These are phyloP conservation scores for Takashimella koratensis DNA, from an alignment of 1,284 basidiomycete species.

Conservation along the genomic window DNA sequence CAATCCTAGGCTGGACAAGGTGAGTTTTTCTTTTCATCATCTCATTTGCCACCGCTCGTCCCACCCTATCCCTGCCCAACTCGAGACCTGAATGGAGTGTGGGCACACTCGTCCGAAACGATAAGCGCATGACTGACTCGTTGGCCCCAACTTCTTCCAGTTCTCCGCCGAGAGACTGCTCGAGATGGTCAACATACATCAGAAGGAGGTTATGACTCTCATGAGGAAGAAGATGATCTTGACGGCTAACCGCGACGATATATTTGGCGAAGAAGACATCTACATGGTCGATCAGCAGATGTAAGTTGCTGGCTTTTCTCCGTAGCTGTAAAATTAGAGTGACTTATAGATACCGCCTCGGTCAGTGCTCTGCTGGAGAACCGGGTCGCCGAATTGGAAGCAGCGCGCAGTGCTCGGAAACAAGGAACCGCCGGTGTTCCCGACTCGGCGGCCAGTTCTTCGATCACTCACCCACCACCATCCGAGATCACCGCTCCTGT, in stretches of 20 bases:
- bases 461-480: too few species aligned
- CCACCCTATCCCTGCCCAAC: too few species aligned
- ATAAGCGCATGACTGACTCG: too few species aligned
- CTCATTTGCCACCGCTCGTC: too few species aligned
- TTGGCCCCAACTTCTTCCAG: too few species aligned
- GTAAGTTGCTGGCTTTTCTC: slow-evolving; percentile 16
- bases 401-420: slow-evolving; percentile 19
- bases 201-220: slow-evolving; percentile 27
- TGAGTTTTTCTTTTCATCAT: too few species aligned
- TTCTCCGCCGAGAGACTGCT: slow-evolving; percentile 26
- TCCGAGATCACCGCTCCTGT: too few species aligned
- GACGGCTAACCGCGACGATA: slow-evolving; percentile 15
- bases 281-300: slow-evolving; percentile 33
- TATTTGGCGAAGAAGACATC: slow-evolving; percentile 17
- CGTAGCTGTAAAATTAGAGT: slow-evolving; percentile 1
- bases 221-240: slow-evolving; percentile 20
- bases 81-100: too few species aligned
- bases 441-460: too few species aligned
- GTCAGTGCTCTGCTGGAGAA: slow-evolving; percentile 25
- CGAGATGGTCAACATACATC: slow-evolving; percentile 30
- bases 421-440: too few species aligned
- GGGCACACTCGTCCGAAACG: too few species aligned
- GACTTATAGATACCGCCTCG: slow-evolving; percentile 14
- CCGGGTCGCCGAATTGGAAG: slow-evolving; percentile 38
- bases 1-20: not conserved